Evolutionary conservation across 2,329 filamentous ascomycete genomes (phyloP).

Genomic region (Penicillium oxalicum): DNA sequence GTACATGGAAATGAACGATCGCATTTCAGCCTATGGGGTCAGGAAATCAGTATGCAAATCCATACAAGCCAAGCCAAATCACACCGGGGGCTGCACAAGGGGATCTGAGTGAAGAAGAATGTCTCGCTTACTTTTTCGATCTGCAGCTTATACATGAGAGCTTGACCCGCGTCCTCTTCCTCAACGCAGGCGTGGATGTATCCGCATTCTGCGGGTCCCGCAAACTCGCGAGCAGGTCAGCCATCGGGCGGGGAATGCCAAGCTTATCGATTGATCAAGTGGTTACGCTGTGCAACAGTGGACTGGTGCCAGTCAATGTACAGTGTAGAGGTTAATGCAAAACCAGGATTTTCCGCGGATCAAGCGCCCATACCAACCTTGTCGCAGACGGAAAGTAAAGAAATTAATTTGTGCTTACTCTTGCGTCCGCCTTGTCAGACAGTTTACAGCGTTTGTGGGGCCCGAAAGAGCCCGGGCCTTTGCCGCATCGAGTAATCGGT

Average conservation of each 20-base stretch:
- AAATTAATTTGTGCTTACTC: not conserved
- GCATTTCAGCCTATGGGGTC: conserved; percentile 28
- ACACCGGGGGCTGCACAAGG: not conserved
- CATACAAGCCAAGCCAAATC: too few species aligned
- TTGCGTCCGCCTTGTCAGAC: too few species aligned
- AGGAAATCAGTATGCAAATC: not conserved
- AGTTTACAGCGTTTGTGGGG: too few species aligned
- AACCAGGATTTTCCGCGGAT: too few species aligned
- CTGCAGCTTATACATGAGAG: conserved; percentile 36
- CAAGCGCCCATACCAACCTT: too few species aligned
- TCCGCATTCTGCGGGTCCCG: conserved; percentile 10
- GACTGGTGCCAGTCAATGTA: too few species aligned
- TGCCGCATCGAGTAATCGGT: too few species aligned
- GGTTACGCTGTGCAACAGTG: too few species aligned
- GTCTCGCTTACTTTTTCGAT: conserved; percentile 28
- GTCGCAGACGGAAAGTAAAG: not conserved
- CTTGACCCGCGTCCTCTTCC: conserved; percentile 34
- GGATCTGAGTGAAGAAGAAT: not conserved
- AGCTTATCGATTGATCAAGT: not conserved
- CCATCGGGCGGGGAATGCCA: not conserved
- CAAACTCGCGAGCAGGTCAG: conserved; percentile 1
- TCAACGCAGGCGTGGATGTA: conserved; percentile 6
- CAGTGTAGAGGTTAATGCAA: too few species aligned
- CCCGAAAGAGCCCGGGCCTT: too few species aligned
- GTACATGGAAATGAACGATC: conserved; percentile 32